These are phyloP conservation scores for Skeletonema marinoi DNA, from an alignment of 108 stramenopile species.

Conservation along the genomic window DNA sequence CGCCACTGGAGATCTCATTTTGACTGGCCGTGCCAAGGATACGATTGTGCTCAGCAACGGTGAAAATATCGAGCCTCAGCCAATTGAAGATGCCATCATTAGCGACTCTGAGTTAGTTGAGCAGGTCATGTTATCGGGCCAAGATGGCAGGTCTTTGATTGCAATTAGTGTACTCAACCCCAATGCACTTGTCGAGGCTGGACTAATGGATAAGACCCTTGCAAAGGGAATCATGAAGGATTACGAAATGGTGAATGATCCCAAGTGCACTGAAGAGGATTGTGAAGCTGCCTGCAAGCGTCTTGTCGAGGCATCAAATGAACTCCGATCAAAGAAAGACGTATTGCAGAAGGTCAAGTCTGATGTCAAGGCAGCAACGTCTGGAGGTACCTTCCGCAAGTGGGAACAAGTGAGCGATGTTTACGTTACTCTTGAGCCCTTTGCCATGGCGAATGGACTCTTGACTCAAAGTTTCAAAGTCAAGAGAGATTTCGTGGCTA, in stretches of 20 bases:
- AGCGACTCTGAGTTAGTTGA: slow-evolving; percentile 74
- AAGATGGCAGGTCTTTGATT: slow-evolving; percentile 84
- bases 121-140: slow-evolving; percentile 92
- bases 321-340: slow-evolving; percentile 56
- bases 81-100: slow-evolving; percentile 73
- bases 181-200: slow-evolving; percentile 63
- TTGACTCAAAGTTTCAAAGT: slow-evolving; percentile 96
- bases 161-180: slow-evolving; percentile 85
- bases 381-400: slow-evolving; percentile 54
- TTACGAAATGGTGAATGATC: slow-evolving; percentile 74
- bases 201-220: slow-evolving; percentile 54
- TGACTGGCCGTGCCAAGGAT: slow-evolving; percentile 92
- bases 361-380: slow-evolving; percentile 62
- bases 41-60: slow-evolving; percentile 93
- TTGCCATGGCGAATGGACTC: slow-evolving; percentile 93
- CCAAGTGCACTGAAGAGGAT: slow-evolving; percentile 73
- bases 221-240: slow-evolving; percentile 55
- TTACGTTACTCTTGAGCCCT: slow-evolving; percentile 89
- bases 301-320: slow-evolving; percentile 58
- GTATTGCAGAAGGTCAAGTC: slow-evolving; percentile 51
- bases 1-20: slow-evolving; percentile 84
- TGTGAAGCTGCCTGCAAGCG: slow-evolving; percentile 50
- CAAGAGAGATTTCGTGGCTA: slow-evolving; percentile 84
- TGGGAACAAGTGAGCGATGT: slow-evolving; percentile 85
- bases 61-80: slow-evolving; percentile 78